A percentile compares a stretch with the other conserved stretches of the same genome.
These are phyloP conservation scores for Neofusicoccum laricinum DNA, from an alignment of 2,329 filamentous ascomycete species.

Conservation along the genomic window DNA sequence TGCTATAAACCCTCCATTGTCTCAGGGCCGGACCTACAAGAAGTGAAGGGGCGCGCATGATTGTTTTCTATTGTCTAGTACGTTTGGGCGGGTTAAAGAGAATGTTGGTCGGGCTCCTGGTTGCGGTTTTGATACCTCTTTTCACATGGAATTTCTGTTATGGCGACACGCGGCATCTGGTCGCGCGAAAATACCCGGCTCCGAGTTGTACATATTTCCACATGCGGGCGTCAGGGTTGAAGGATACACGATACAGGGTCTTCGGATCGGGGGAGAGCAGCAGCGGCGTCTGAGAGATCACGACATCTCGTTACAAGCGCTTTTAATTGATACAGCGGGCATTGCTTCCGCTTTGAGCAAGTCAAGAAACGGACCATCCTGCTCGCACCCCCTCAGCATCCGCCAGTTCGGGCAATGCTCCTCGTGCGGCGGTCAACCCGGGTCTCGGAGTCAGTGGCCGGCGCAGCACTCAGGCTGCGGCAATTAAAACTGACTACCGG, in stretches of 20 bases:
- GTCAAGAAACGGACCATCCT: background rate
- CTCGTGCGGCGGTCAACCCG: background rate
- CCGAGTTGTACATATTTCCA: slow-evolving; percentile 1
- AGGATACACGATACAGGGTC: background rate
- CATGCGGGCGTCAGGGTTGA: slow-evolving; percentile 9
- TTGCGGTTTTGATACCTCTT: slow-evolving; percentile 14
- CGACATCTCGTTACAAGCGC: slow-evolving; percentile 3
- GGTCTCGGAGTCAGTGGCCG: background rate
- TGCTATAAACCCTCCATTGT: background rate
- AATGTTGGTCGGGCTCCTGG: background rate
- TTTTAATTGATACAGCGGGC: background rate
- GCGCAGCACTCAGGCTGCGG: background rate
- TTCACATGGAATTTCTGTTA: background rate
- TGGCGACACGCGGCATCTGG: background rate
- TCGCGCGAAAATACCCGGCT: slow-evolving; percentile 12
- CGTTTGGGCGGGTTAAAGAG: background rate
- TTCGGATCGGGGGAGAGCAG: background rate
- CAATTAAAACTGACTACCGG: background rate
- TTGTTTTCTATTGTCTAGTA: background rate
- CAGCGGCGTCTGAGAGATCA: slow-evolving; percentile 1
- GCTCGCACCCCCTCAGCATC: background rate
- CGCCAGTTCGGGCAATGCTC: background rate
- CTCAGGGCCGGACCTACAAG: background rate
- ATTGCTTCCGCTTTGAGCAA: background rate
- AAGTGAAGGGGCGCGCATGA: background rate